phyloP scores from a whole-genome alignment of 2,329 filamentous ascomycete species.

The Monilinia laxa region DNA sequence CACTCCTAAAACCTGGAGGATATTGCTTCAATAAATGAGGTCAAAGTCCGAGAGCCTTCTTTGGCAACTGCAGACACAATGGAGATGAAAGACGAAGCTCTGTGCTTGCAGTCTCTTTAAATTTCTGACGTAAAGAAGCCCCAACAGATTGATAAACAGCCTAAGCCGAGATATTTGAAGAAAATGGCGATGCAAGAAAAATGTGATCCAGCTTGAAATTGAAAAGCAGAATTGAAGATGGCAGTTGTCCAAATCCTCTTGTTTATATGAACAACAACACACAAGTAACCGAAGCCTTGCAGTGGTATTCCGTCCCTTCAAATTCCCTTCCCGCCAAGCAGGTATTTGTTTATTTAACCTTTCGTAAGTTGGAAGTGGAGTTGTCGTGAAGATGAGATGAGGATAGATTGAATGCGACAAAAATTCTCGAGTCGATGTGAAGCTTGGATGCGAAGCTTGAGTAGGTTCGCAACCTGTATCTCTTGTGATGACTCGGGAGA shows the following conservation, averaged over 20 bases:
- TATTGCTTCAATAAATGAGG: slow-evolving; percentile 35
- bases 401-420: slow-evolving; percentile 1
- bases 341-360: background rate
- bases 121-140: slow-evolving; percentile 29
- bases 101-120: slow-evolving; percentile 54
- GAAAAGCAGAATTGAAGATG: slow-evolving; percentile 22
- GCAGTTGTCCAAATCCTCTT: slow-evolving; percentile 20
- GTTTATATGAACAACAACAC: slow-evolving; percentile 16
- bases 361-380: background rate
- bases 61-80: slow-evolving; percentile 42
- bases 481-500: background rate
- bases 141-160: slow-evolving; percentile 19
- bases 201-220: slow-evolving; percentile 20
- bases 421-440: slow-evolving; percentile 7
- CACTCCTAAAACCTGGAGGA: slow-evolving; percentile 39
- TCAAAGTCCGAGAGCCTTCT: slow-evolving; percentile 40
- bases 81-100: slow-evolving; percentile 59
- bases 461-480: background rate
- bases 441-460: background rate
- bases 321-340: background rate
- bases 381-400: background rate
- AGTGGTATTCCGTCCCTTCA: slow-evolving; percentile 18
- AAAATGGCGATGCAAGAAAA: slow-evolving; percentile 18
- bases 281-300: slow-evolving; percentile 15
- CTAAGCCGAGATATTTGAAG: slow-evolving; percentile 22